A percentile compares a stretch with the other conserved stretches of the same genome.
phyloP scores from a whole-genome alignment of 768 basidiomycete species.

The Kwoniella sp. region DNA sequence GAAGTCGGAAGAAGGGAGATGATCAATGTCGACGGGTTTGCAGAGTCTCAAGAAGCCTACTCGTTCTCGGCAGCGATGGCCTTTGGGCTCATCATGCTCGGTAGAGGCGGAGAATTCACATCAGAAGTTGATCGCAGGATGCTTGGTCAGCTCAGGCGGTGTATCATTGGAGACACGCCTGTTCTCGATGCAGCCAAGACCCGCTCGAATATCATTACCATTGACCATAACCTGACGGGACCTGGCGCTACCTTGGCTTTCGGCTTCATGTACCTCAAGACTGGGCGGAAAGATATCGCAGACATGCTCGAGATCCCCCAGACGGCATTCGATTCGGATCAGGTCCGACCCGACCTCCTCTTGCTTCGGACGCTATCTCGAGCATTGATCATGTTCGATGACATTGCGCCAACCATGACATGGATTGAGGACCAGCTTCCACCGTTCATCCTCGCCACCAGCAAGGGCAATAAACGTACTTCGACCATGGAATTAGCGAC shows the following conservation, averaged over 20 bases:
- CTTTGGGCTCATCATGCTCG: constrained; percentile 96
- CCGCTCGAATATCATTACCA: constrained; percentile 45
- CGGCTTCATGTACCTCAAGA: constrained; percentile 89
- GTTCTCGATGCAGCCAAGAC: constrained; percentile 42
- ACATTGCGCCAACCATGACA: constrained; percentile 68
- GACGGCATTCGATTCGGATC: constrained; percentile 75
- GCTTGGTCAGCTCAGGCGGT: constrained; percentile 68
- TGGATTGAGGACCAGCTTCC: constrained; percentile 76
- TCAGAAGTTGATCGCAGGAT: constrained; percentile 76
- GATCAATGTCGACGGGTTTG: constrained; percentile 77
- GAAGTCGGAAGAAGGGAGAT: constrained; percentile 80
- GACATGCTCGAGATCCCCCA: constrained; percentile 81
- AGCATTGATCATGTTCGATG: constrained; percentile 83
- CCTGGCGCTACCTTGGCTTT: constrained; percentile 88
- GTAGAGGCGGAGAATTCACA: constrained; percentile 67
- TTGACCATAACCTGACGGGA: constrained; percentile 87
- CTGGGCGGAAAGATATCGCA: constrained; percentile 79
- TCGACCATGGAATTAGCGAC: constrained; percentile 66
- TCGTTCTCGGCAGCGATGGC: constrained; percentile 83
- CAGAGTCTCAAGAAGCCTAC: constrained; percentile 89
- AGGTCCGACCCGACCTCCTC: constrained; percentile 84
- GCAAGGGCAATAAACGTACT: constrained; percentile 31
- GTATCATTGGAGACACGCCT: constrained; percentile 70
- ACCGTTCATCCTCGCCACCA: constrained; percentile 66
- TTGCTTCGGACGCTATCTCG: constrained; percentile 76